Base-by-base conservation (phyloP, 192 early-diverging fungal species). In the Coemansia brasiliensis region DNA sequence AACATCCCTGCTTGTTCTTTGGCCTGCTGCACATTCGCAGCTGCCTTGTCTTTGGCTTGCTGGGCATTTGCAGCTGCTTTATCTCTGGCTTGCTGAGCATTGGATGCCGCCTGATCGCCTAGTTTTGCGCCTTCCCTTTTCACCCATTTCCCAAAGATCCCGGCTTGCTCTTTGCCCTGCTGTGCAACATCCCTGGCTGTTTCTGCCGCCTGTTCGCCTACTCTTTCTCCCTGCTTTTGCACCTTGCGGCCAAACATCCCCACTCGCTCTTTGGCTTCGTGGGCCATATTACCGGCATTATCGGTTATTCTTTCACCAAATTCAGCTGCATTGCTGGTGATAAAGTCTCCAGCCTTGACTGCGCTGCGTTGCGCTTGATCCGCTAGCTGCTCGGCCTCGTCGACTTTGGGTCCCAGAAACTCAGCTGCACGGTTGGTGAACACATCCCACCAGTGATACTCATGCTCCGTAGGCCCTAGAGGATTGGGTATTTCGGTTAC, bases 361-460 rank as follows among this genome's bases (percentile, higher is more conserved):
- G 52, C 61, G 18, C 25, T 52, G 24, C 46, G 39, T 41, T 61
- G 56, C 2, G 61, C 63, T 0, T 57, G 37, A 16, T 41, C 55
- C 10, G 59, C 21, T 12, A 61, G 20, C 7, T 44, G 16, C 49
- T 51, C 52, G 17, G 67, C 63, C n/a, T 37, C 42, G 22, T 65
- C 43, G 15, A 22, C 22, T 38, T 52, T 65, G 16, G 59, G 59
- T 5, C 20, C 59, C 22, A 76, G 38, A 18, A 65, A 39, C 27
- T 29, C 59, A 0, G 64, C 58, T 2, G 67, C 67, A 9, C 60
- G 59, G 18, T 52, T 57, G 29, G 74, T 60, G 12, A 70, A 38
- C 18, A 59, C 67, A 46, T 70, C 67, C 74, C 74, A 77, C 74
- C 58, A 69, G 52, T 67, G 74, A 21, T 63, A 70, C 42, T 63